A percentile compares a stretch with the other conserved stretches of the same genome.
Evolutionary conservation across 306 rosid genomes (phyloP).

Genomic region (Quercus mongolica): DNA sequence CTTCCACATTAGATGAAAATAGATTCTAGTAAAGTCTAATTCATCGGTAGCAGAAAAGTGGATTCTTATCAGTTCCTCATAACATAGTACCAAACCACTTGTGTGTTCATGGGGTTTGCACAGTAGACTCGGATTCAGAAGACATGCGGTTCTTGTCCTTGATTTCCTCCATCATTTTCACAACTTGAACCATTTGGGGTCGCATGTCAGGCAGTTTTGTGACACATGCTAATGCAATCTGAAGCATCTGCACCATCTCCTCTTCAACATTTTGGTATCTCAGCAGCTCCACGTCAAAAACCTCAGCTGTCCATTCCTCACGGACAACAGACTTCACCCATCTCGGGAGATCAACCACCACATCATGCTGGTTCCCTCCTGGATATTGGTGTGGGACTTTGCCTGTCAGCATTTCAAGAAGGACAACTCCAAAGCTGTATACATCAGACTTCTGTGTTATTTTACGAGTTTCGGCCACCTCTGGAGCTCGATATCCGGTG

Average conservation of each 20-base stretch:
- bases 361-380: constrained; percentile 34
- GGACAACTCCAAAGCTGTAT: constrained; percentile 72
- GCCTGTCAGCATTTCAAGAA: constrained; percentile 78
- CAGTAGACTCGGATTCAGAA: constrained; percentile 57
- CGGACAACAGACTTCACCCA: constrained; percentile 86
- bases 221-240: constrained; percentile 65
- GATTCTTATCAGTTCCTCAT: too few species aligned
- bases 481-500: constrained; percentile 71
- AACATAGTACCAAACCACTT: not conserved
- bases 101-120: constrained; percentile 48
- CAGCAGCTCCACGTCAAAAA: constrained; percentile 70
- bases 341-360: constrained; percentile 70
- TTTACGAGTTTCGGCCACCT: constrained; percentile 52
- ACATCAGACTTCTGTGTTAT: constrained; percentile 69
- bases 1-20: not conserved
- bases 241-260: constrained; percentile 88
- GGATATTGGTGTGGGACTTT: constrained; percentile 53
- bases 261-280: constrained; percentile 60
- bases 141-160: constrained; percentile 51
- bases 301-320: constrained; percentile 92
- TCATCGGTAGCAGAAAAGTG: too few species aligned
- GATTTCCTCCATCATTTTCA: constrained; percentile 62
- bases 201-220: constrained; percentile 57
- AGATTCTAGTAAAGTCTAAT: too few species aligned
- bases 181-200: constrained; percentile 60